A percentile compares a stretch with the other conserved stretches of the same genome.
Evolutionary conservation across 768 basidiomycete genomes (phyloP).

Genomic region (Suillus occidentalis): DNA sequence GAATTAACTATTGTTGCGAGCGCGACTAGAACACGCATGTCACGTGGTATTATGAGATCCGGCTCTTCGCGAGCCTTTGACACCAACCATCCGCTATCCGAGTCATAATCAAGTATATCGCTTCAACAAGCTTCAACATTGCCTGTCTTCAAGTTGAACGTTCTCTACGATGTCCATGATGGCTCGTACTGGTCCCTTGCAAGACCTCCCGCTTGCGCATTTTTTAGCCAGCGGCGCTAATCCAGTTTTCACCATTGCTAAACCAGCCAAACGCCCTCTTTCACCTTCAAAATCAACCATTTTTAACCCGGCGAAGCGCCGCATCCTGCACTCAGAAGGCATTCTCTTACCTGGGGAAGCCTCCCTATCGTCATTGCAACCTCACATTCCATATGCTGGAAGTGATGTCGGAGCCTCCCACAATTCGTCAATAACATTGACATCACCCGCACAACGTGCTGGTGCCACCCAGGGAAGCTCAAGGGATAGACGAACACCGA

Average conservation of each 20-base stretch:
- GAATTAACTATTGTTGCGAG: not conserved
- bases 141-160: slow-evolving; percentile 8
- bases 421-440: slow-evolving; percentile 22
- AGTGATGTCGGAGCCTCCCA: slow-evolving; percentile 43
- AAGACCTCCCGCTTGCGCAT: slow-evolving; percentile 58
- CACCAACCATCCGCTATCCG: slow-evolving; percentile 8
- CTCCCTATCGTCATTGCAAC: not conserved
- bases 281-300: slow-evolving; percentile 52
- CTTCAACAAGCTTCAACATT: not conserved
- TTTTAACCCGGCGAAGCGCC: slow-evolving; percentile 67
- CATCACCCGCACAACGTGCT: slow-evolving; percentile 1
- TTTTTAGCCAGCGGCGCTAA: slow-evolving; percentile 44
- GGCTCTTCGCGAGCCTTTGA: not conserved
- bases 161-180: slow-evolving; percentile 21
- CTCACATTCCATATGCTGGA: not conserved
- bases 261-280: slow-evolving; percentile 57
- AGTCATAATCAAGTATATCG: slow-evolving; percentile 9
- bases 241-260: slow-evolving; percentile 27
- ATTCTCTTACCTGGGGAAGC: slow-evolving; percentile 33
- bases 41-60: slow-evolving; percentile 19
- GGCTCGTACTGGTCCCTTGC: slow-evolving; percentile 48
- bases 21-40: slow-evolving; percentile 15
- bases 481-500: slow-evolving; percentile 12
- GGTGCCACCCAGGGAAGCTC: slow-evolving; percentile 19
- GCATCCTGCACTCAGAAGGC: slow-evolving; percentile 59